Evolutionary conservation across 352 stramenopile species (phyloP), one percentile per base, ranked within the genome.

Genomic region (Phytophthora sp.): DNA sequence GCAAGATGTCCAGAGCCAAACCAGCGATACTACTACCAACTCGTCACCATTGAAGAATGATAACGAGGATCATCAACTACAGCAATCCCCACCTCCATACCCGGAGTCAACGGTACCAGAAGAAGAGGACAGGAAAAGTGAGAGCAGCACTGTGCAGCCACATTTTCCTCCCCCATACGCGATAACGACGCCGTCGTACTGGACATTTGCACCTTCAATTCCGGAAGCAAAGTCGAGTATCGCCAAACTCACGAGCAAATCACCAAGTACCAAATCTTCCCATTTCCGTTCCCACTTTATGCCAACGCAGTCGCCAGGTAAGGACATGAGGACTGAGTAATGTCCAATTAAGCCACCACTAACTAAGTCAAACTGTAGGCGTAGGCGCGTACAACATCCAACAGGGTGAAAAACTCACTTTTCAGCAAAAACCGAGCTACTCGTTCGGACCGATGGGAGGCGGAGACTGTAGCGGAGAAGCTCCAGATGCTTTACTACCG

Each of bases 301-400:
- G 63, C 58, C 27, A 24, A 76, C 46, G 11, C 36, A 60, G 12
- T 64, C 53, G 9, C 60, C 60, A 51, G 59, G 65, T 69, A 69
- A 54, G 26, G 21, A 42, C n/a, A 36, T 4, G 35, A 49, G 26
- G 26, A 26, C 29, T 33, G 16, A 7, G 50, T 15, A 42, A 31
- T 20, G 15, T 30, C 16, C 8, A 15, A 26, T 29, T 9, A 47
- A 29, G 7, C 18, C 11, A n/a, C n/a, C 9, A 55, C 4, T 26
- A 35, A 54, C 21, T 63, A 2, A 26, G 7, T 16, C 51, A 4
- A 23, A n/a, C 47, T 4, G 45, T 57, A 67, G 77, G 79, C 21
- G 79, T 87, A n/a, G 76, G 82, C 3, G 59, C 63, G 45, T 90
- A 90, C 44, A 70, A 90, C 45, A 54, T 88, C 13, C 33, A 70